These are phyloP conservation scores for Cyberlindnera misumaiensis DNA, from an alignment of 805 yeast species.

Conservation along the genomic window DNA sequence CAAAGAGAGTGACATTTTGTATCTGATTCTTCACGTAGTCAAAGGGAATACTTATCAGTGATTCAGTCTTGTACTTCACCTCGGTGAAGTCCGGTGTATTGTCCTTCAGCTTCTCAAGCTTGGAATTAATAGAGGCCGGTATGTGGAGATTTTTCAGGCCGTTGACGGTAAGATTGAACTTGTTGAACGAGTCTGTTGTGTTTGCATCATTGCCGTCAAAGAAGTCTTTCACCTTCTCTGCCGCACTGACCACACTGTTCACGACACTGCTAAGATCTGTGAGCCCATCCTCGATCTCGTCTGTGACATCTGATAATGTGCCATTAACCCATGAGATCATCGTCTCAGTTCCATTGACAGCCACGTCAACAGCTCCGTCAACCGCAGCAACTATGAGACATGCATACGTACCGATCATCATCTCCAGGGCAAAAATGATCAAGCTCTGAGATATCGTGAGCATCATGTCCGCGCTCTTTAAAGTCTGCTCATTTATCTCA, in stretches of 20 bases:
- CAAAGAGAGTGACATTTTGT: constrained; percentile 23
- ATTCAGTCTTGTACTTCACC: constrained; percentile 52
- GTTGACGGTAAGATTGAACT: constrained; percentile 52
- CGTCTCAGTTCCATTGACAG: constrained; percentile 64
- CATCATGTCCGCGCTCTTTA: constrained; percentile 36
- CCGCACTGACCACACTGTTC: constrained; percentile 46
- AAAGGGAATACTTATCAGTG: constrained; percentile 55
- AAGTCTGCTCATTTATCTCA: constrained; percentile 40
- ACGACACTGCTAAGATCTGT: constrained; percentile 51
- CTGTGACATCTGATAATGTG: constrained; percentile 47
- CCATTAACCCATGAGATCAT: constrained; percentile 55
- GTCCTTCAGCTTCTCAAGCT: constrained; percentile 43
- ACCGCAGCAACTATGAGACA: constrained; percentile 74
- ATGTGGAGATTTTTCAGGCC: constrained; percentile 54
- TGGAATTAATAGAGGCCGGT: constrained; percentile 54
- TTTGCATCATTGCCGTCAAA: constrained; percentile 40
- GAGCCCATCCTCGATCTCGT: constrained; percentile 61
- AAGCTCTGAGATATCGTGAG: constrained; percentile 54
- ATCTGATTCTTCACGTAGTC: constrained; percentile 36
- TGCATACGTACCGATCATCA: constrained; percentile 80
- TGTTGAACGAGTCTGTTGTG: constrained; percentile 26
- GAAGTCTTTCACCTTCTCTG: constrained; percentile 45
- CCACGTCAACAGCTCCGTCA: constrained; percentile 64
- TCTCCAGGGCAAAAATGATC: constrained; percentile 57
- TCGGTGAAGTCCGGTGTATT: constrained; percentile 60